These are phyloP conservation scores for Ascochyta rabiei DNA, from an alignment of 2,329 filamentous ascomycete species.

Conservation along the genomic window DNA sequence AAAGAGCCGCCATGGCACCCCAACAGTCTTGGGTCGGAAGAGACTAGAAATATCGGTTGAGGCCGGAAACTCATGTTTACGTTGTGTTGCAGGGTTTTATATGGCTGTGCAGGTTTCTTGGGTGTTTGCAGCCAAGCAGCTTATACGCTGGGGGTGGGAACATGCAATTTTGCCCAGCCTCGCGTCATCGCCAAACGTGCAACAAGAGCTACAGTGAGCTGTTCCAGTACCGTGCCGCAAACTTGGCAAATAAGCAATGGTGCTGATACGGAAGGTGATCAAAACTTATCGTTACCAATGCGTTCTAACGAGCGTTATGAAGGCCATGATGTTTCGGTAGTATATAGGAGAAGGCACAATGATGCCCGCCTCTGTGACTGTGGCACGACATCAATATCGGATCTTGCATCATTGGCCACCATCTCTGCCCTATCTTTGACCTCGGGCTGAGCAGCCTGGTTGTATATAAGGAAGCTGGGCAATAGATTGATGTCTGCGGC, in stretches of 20 bases:
- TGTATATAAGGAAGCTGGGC: not conserved
- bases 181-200: constrained; percentile 21
- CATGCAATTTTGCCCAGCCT: constrained; percentile 22
- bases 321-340: not conserved
- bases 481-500: not conserved
- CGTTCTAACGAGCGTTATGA: not conserved
- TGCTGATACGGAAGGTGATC: constrained; percentile 6
- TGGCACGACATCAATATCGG: not conserved
- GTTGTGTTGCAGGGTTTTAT: not conserved
- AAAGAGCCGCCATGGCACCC: constrained; percentile 16
- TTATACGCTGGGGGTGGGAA: constrained; percentile 4
- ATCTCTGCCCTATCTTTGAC: not conserved
- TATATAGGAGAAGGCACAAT: not conserved
- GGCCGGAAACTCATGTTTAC: not conserved
- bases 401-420: not conserved
- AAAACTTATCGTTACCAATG: not conserved
- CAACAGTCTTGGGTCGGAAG: not conserved
- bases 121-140: not conserved
- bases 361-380: not conserved
- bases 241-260: constrained; percentile 3
- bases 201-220: not conserved
- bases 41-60: not conserved
- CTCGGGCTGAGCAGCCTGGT: not conserved
- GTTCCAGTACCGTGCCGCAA: not conserved
- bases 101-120: not conserved